Evolutionary conservation across 2,329 filamentous ascomycete species (phyloP).

Genomic region (Aureobasidium musti): DNA sequence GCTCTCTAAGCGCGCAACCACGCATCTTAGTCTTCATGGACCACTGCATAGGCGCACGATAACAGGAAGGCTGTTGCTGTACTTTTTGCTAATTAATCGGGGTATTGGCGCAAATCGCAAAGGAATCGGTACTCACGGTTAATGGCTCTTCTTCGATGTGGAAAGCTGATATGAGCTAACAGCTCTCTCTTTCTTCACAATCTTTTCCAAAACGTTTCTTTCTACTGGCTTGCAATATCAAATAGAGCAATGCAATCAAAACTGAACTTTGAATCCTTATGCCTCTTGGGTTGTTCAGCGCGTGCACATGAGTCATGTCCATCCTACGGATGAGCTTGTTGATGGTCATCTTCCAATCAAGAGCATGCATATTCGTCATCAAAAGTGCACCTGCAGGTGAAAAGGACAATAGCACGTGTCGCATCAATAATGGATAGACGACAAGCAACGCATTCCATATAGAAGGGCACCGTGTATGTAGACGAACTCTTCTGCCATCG

Average conservation of each 20-base stretch:
- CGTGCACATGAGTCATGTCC: no score
- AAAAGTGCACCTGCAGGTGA: no score
- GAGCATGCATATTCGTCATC: no score
- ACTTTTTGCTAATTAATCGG: not conserved
- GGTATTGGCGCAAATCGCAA: not conserved
- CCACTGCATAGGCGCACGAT: not conserved
- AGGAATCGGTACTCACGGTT: not conserved
- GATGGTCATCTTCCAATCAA: no score
- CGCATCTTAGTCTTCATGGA: not conserved
- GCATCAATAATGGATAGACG: no score
- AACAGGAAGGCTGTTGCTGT: not conserved
- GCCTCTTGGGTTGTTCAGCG: not conserved
- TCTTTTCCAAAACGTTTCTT: not conserved
- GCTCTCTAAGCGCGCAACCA: conserved; percentile 13
- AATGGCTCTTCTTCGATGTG: conserved; percentile 11
- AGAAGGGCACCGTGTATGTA: no score
- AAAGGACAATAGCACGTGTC: no score
- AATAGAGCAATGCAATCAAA: conserved; percentile 16
- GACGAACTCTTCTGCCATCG: no score
- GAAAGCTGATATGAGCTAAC: not conserved
- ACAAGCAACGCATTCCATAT: no score
- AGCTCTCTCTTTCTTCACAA: not conserved
- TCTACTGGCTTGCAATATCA: not conserved
- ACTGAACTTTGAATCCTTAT: not conserved
- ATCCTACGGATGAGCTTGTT: no score